Base-by-base conservation (phyloP, 352 stramenopile species). In the Phytophthora fragariae region DNA sequence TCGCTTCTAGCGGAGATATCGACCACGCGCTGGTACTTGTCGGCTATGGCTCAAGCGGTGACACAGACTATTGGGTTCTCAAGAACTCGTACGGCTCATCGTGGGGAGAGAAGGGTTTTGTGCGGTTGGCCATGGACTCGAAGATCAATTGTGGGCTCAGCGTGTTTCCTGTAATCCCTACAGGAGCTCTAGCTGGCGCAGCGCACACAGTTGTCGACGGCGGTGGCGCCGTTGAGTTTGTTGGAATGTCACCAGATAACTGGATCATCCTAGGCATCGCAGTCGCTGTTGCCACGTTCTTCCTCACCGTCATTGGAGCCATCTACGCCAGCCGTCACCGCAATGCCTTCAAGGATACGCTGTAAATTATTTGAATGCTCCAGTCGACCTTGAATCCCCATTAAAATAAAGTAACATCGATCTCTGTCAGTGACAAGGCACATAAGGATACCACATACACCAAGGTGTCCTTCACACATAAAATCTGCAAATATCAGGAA, bases 71-170 rank as follows among this genome's bases (percentile, higher is more conserved):
- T 47, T 94, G 89, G 89, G 85, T 94, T 47, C 65, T 95, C 19
- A 95, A 95, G 67, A 95, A 95, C 76, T 95, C 86, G 65, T 95
- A 95, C 78, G 78, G 84, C 4, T 68, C 74, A 15, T 81, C 81
- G 21, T 95, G 89, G 89, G 86, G 88, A 6, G 83, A 92, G 33
- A 84, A 90, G 50, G 84, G 89, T 8, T 94, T 90, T 65, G 39
- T 94, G 37, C 68, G 82, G 15, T 73, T 95, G 47, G 80, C 81
- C 47, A 84, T 83, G 37, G 89, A 95, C 74, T 72, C 75, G 10
- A 92, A 92, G 64, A 80, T 94, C 73, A 94, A 95, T 71, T 94
- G 87, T 47, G 89, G 89, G 1, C 65, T 95, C 41, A 94, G 82
- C 63, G 67, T 95, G 24, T 95, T 94, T 55, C 81, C 86, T 1